phyloP scores from a whole-genome alignment of 257 asterid species.

The Coffea canephora region DNA sequence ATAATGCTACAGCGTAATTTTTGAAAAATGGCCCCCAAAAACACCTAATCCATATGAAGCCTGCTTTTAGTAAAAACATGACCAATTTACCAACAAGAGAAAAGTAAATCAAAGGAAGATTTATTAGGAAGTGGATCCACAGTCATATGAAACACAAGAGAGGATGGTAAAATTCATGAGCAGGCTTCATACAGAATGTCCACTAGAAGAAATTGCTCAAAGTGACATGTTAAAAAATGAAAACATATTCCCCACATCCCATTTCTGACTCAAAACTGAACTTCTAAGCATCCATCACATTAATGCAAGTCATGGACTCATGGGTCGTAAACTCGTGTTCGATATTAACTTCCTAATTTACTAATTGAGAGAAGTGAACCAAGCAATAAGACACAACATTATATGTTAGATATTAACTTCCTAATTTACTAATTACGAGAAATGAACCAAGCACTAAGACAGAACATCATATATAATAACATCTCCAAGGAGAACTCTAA shows the following conservation, averaged over 20 bases:
- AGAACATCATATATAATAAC: background rate
- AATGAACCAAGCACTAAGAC: background rate
- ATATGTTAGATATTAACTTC: background rate
- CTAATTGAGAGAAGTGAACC: background rate
- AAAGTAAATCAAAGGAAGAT: background rate
- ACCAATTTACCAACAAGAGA: background rate
- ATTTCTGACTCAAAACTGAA: background rate
- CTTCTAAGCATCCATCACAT: background rate
- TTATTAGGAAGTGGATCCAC: background rate
- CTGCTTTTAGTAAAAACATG: background rate
- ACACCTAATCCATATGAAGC: too few relatives aligned
- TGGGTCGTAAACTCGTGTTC: background rate
- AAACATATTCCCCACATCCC: background rate
- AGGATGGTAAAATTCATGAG: background rate
- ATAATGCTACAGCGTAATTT: too few relatives aligned
- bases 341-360: background rate
- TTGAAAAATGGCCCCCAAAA: too few relatives aligned
- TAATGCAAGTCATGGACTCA: background rate
- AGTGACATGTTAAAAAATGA: background rate
- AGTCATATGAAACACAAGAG: background rate
- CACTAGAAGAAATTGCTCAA: background rate
- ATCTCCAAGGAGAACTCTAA: background rate
- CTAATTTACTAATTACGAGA: background rate
- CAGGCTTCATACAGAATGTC: background rate
- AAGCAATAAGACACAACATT: background rate